Evolutionary conservation across 1,284 basidiomycete species (phyloP).

Genomic region (Pyrrhoderma lamaoense): DNA sequence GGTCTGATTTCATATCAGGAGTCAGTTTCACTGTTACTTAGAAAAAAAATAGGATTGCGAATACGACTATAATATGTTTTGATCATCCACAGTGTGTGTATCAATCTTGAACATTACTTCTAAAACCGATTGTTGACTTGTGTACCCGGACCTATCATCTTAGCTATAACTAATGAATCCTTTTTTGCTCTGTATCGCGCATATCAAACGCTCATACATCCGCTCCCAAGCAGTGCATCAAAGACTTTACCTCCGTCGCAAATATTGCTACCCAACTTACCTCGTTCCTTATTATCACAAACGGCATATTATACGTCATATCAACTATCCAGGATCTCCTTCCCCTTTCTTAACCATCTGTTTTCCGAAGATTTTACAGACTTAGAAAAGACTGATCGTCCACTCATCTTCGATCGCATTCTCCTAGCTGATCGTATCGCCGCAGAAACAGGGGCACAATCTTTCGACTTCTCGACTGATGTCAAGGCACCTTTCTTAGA

Average conservation of each 20-base stretch:
- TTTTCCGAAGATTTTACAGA: conserved; percentile 74
- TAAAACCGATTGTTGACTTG: conserved; percentile 3
- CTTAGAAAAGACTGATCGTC: conserved; percentile 55
- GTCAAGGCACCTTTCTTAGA: conserved; percentile 1
- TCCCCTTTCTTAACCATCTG: conserved; percentile 62
- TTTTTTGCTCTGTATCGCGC: conserved; percentile 75
- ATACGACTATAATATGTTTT: conserved; percentile 9
- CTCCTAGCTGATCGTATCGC: conserved; percentile 71
- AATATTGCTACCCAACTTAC: conserved; percentile 60
- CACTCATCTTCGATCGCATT: conserved; percentile 68
- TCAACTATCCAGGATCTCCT: conserved; percentile 52
- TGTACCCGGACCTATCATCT: conserved; percentile 26
- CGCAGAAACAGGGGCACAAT: conserved; percentile 38
- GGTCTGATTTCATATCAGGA: neutral
- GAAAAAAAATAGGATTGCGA: conserved; percentile 2
- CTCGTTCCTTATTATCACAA: conserved; percentile 52
- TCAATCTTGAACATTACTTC: too few species aligned
- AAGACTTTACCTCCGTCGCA: conserved; percentile 51
- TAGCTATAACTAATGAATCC: conserved; percentile 54
- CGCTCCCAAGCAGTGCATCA: conserved; percentile 48
- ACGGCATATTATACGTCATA: conserved; percentile 36
- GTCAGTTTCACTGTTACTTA: neutral
- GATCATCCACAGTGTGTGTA: conserved; percentile 18
- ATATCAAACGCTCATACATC: conserved; percentile 57
- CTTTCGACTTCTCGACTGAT: conserved; percentile 7